Percentiles rank a stretch among this genome's conserved stretches.
These are phyloP conservation scores for Globisporangium middletonii DNA, from an alignment of 352 stramenopile genomes.

Conservation along the genomic window DNA sequence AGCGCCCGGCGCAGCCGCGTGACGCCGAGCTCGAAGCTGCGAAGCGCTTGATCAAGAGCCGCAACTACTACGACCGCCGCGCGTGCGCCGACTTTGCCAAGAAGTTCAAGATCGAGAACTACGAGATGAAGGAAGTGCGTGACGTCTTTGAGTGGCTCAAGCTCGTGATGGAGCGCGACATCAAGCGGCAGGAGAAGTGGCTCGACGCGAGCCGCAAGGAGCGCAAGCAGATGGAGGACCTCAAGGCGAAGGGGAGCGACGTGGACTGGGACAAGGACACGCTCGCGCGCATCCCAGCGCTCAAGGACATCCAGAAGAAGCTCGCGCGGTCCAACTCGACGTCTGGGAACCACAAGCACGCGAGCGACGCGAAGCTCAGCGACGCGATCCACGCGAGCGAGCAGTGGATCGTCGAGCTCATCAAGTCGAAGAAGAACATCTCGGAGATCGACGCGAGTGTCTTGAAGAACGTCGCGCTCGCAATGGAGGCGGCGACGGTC, in stretches of 20 bases:
- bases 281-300: constrained; percentile 71
- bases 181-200: constrained; percentile 85
- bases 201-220: constrained; percentile 79
- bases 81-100: constrained; percentile 74
- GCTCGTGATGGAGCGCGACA: constrained; percentile 65
- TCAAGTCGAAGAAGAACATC: constrained; percentile 85
- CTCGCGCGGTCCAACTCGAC: constrained; percentile 46
- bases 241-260: constrained; percentile 81
- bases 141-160: constrained; percentile 85
- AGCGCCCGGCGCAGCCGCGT: constrained; percentile 56
- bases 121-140: constrained; percentile 78
- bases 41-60: constrained; percentile 77
- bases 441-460: constrained; percentile 68
- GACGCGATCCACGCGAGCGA: constrained; percentile 74
- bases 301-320: constrained; percentile 84
- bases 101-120: constrained; percentile 73
- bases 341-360: constrained; percentile 28
- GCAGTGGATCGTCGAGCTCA: constrained; percentile 85
- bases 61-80: constrained; percentile 87
- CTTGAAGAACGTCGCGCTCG: constrained; percentile 54
- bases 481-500: constrained; percentile 38
- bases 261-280: constrained; percentile 87
- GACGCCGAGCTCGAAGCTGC: constrained; percentile 71
- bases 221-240: constrained; percentile 76
- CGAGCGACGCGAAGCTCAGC: constrained; percentile 42